phyloP scores from a whole-genome alignment of 352 stramenopile species.

The Pelagophyceae sp. region DNA sequence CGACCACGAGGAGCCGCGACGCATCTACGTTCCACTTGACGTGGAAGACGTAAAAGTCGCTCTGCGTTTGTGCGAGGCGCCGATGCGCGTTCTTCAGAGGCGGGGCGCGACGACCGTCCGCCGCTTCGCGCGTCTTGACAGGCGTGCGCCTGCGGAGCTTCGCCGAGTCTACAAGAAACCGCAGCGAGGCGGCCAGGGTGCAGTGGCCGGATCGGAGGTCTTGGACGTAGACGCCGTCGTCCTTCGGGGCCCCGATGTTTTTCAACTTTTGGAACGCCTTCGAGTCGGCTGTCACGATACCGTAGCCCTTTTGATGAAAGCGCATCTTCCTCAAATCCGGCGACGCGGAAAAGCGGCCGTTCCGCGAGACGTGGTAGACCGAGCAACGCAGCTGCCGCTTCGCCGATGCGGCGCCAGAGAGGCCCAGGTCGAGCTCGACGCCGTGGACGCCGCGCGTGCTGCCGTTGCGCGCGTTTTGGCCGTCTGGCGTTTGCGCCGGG shows the following conservation, averaged over 20 bases:
- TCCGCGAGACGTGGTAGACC: slow-evolving; percentile 4
- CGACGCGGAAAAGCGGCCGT: not conserved
- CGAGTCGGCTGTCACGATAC: not conserved
- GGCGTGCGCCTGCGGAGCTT: not conserved
- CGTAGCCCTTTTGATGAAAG: not conserved
- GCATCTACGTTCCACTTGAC: slow-evolving; percentile 4
- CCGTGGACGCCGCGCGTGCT: not conserved
- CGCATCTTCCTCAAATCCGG: not conserved
- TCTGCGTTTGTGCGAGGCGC: too few species aligned
- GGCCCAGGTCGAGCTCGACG: not conserved
- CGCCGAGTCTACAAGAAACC: not conserved
- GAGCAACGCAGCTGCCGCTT: not conserved
- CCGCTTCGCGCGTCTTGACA: not conserved
- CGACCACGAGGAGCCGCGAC: slow-evolving; percentile 1
- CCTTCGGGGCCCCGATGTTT: not conserved
- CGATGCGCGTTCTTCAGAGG: too few species aligned
- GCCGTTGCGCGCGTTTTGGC: not conserved
- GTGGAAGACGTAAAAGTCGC: not conserved
- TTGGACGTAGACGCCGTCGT: not conserved
- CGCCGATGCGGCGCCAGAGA: not conserved
- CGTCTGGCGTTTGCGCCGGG: too few species aligned
- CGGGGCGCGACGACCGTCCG: not conserved
- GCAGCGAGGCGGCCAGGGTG: not conserved
- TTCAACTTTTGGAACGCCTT: not conserved
- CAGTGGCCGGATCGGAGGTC: not conserved